These are phyloP conservation scores for Nigrospora osmanthi DNA, from an alignment of 2,329 filamentous ascomycete genomes.

Conservation along the genomic window DNA sequence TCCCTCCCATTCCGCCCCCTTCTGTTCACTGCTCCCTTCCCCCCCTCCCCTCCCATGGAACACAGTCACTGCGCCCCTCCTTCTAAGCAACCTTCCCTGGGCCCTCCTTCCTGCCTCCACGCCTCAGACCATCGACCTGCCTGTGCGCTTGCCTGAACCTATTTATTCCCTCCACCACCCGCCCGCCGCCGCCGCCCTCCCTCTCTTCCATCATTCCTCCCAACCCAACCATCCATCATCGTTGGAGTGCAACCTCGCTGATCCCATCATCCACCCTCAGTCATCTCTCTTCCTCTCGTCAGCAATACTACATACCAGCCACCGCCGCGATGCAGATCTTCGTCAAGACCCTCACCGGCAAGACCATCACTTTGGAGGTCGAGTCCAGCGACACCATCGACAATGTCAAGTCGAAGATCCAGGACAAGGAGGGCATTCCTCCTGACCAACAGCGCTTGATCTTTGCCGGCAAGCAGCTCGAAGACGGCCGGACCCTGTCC, in stretches of 20 bases:
- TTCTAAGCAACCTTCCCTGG: too few relatives aligned
- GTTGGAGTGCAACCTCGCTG: constrained; percentile 6
- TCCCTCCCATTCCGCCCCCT: neutral
- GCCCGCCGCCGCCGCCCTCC: constrained; percentile 16
- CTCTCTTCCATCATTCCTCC: constrained; percentile 7
- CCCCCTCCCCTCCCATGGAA: too few relatives aligned
- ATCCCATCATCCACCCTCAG: constrained; percentile 4
- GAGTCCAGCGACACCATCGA: constrained; percentile 88
- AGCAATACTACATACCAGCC: constrained; percentile 16
- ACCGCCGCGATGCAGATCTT: constrained; percentile 67
- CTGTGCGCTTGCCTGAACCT: constrained; percentile 4
- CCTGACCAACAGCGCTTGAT: constrained; percentile 92
- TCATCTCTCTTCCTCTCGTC: constrained; percentile 6
- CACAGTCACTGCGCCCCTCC: neutral
- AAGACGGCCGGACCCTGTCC: constrained; percentile 82
- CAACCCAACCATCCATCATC: constrained; percentile 7
- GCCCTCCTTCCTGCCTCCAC: constrained; percentile 20
- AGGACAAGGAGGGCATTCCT: constrained; percentile 88
- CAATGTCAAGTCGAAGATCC: constrained; percentile 91
- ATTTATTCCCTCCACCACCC: constrained; percentile 6
- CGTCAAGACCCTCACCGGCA: constrained; percentile 81
- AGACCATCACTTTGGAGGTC: constrained; percentile 90
- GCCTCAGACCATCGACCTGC: constrained; percentile 1
- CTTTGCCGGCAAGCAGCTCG: constrained; percentile 88
- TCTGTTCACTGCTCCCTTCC: neutral